Percentiles rank a stretch among this genome's conserved stretches.
These are phyloP conservation scores for Malassezia sp. DNA, from an alignment of 1,284 basidiomycete genomes.

Conservation along the genomic window DNA sequence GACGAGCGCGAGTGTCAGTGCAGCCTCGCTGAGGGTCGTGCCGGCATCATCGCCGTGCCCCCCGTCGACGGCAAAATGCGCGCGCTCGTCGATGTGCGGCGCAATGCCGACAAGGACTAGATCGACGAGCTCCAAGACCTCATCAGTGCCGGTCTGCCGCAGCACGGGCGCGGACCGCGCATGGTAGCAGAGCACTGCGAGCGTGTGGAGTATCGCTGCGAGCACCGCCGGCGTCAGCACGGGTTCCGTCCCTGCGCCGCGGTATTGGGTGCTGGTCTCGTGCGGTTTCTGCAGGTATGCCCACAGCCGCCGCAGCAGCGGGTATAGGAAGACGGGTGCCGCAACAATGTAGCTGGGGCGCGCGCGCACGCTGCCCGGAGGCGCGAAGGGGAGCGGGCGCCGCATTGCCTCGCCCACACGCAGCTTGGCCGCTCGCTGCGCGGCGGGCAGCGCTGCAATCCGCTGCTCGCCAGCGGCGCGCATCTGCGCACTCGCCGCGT, in stretches of 20 bases:
- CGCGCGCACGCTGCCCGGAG: slow-evolving; percentile 44
- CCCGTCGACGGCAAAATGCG: slow-evolving; percentile 27
- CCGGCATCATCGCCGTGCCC: slow-evolving; percentile 38
- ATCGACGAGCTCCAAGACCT: slow-evolving; percentile 6
- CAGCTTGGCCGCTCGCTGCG: slow-evolving; percentile 2
- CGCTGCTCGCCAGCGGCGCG: slow-evolving; percentile 14
- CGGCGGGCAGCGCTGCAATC: slow-evolving; percentile 10
- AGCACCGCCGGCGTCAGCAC: neutral
- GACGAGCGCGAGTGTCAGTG: slow-evolving; percentile 4
- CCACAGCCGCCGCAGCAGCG: slow-evolving; percentile 4
- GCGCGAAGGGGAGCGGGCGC: neutral
- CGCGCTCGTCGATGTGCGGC: neutral
- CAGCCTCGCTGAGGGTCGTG: slow-evolving; percentile 4
- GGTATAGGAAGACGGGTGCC: slow-evolving; percentile 6
- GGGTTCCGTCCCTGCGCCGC: slow-evolving; percentile 8
- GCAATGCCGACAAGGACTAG: neutral
- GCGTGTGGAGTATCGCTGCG: slow-evolving; percentile 10
- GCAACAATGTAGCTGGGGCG: slow-evolving; percentile 23
- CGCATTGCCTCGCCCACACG: neutral
- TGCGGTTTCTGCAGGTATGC: neutral
- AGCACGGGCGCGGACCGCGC: slow-evolving; percentile 5
- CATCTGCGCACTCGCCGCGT: slow-evolving; percentile 8
- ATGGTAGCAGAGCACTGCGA: slow-evolving; percentile 7
- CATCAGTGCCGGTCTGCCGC: neutral
- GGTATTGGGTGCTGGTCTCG: neutral